phyloP scores from a whole-genome alignment of 352 stramenopile species.

The Globisporangium paddicum region DNA sequence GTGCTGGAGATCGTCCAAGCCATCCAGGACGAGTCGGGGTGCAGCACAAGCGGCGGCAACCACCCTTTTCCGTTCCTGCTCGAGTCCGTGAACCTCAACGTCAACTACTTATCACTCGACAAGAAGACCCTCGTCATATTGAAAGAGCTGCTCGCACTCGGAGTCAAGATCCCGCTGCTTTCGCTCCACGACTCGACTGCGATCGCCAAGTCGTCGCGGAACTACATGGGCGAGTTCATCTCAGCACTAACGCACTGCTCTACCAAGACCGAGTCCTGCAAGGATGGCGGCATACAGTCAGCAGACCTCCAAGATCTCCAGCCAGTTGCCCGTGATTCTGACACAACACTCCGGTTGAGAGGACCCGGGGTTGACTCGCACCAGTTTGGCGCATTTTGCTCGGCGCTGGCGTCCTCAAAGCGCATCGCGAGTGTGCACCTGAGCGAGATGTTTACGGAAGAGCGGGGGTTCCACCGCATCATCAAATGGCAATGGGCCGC shows the following conservation, averaged over 20 bases:
- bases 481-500: slow-evolving; percentile 15
- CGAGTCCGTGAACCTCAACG: slow-evolving; percentile 4
- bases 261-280: not conserved
- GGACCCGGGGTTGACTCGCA: slow-evolving; percentile 10
- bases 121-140: slow-evolving; percentile 5
- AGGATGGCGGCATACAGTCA: not conserved
- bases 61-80: slow-evolving; percentile 10
- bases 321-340: not conserved
- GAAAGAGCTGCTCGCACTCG: slow-evolving; percentile 5
- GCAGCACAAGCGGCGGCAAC: slow-evolving; percentile 5
- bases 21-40: slow-evolving; percentile 10
- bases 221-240: slow-evolving; percentile 13
- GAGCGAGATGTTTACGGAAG: slow-evolving; percentile 10
- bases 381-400: slow-evolving; percentile 16
- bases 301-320: not conserved
- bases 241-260: slow-evolving; percentile 4
- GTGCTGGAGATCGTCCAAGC: slow-evolving; percentile 14
- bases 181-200: slow-evolving; percentile 5
- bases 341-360: not conserved
- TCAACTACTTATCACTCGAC: slow-evolving; percentile 7
- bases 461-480: slow-evolving; percentile 3
- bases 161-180: slow-evolving; percentile 6
- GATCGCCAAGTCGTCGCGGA: slow-evolving; percentile 1
- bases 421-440: slow-evolving; percentile 3
- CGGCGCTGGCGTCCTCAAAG: slow-evolving; percentile 7